Evolutionary conservation across 768 basidiomycete species (phyloP), one percentile per base, ranked within the genome.

Genomic region (Collybia mongolica): DNA sequence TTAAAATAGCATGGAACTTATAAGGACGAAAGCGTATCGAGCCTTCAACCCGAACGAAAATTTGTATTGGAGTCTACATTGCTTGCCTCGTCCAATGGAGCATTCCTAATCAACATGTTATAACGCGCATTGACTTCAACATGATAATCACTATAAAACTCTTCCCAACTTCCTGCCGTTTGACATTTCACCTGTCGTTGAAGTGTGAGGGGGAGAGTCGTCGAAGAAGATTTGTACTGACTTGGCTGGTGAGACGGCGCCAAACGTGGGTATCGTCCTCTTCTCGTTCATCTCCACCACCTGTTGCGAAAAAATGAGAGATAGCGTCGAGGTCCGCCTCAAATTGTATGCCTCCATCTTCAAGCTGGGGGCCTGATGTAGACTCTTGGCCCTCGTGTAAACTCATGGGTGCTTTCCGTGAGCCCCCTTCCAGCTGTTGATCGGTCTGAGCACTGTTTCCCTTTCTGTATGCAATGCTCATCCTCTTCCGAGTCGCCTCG

Each of bases 281-380:
- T 1, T 76, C 73, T 3, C 79, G 73, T 9, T 76, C 76, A 36
- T 72, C 67, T 15, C 56, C 54, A 17, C 41, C 18, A 9, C 74
- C 73, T 3, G 66, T 72, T 9, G 77, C 78, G 56, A 88, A 83
- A 56, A 84, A 88, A 8, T 64, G 62, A 6, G 77, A 73, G 32
- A 88, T 71, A 2, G 67, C 60, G 15, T 78, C 67, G n/a, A 86
- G 66, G 60, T 85, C 82, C 43, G 72, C 64, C 51, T 72, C 63
- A 50, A 61, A 36, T 32, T 36, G 24, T 39, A 39, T n/a, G 46
- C 40, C 37, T 12, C 50, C 46, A 47, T 28, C 37, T 11, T 7
- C 8, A 15, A 18, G 24, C 15, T 19, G 18, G 26, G 26, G 23
- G 20, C 19, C 40, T n/a, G n/a, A 23, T 22, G 52, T 28, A 8